phyloP scores from a whole-genome alignment of 2,329 filamentous ascomycete genomes.

The Fusarium fracticaudum region DNA sequence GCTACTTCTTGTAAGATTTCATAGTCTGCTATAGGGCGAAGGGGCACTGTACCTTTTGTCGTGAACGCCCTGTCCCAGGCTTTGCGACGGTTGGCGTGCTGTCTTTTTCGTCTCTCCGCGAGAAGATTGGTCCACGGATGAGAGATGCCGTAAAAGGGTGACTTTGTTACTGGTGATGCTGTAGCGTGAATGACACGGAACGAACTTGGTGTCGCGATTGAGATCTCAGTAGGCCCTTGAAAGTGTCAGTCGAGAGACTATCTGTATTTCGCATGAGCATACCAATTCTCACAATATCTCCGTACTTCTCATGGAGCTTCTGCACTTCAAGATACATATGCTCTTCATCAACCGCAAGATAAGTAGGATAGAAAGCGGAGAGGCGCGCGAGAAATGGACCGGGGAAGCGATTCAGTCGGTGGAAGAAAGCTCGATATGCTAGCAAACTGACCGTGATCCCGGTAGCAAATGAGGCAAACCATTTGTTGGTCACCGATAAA shows the following conservation, averaged over 20 bases:
- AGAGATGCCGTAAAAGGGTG: constrained; percentile 20
- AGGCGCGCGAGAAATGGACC: constrained; percentile 20
- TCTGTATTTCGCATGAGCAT: accelerated
- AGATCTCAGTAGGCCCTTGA: constrained; percentile 14
- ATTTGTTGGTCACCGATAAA: neutral
- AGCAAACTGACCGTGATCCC: constrained; percentile 12
- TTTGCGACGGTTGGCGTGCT: constrained; percentile 21
- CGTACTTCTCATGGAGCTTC: constrained; percentile 21
- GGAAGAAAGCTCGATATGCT: constrained; percentile 17
- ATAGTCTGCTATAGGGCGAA: too few relatives aligned
- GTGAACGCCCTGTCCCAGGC: constrained; percentile 31
- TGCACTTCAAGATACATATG: constrained; percentile 18
- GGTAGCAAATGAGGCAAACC: neutral
- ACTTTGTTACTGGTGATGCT: constrained; percentile 5
- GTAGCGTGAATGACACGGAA: constrained; percentile 19
- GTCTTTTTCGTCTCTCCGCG: neutral
- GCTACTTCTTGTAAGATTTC: too few relatives aligned
- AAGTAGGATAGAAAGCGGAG: constrained; percentile 1
- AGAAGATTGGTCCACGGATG: constrained; percentile 15
- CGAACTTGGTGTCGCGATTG: constrained; percentile 18
- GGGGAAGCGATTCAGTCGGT: constrained; percentile 17
- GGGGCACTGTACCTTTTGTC: constrained; percentile 8
- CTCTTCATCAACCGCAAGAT: neutral
- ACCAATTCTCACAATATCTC: constrained; percentile 30
- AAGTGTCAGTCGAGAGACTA: accelerated